phyloP scores from a whole-genome alignment of 768 basidiomycete species.

The Kwoniella pini region DNA sequence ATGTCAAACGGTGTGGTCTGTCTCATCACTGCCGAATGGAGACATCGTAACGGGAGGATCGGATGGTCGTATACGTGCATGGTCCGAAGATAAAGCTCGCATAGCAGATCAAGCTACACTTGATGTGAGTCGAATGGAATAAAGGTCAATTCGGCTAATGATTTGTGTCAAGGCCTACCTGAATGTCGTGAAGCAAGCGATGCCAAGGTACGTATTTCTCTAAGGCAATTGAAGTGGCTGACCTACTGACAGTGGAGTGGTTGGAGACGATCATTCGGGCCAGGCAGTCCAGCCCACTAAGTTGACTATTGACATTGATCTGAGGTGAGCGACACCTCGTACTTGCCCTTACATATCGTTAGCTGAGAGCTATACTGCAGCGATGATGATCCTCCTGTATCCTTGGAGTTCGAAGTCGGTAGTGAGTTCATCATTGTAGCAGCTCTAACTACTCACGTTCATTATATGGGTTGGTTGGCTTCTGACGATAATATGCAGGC shows the following conservation, averaged over 20 bases:
- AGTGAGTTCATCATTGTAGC: constrained; percentile 13
- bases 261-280: too few species aligned
- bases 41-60: constrained; percentile 51
- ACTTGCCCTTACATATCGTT: too few species aligned
- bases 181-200: constrained; percentile 14
- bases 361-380: too few species aligned
- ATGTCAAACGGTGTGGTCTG: constrained; percentile 52
- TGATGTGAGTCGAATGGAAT: constrained; percentile 19
- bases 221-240: too few species aligned
- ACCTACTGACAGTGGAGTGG: too few species aligned
- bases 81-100: constrained; percentile 30
- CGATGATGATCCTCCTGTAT: constrained; percentile 43
- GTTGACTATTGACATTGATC: constrained; percentile 45
- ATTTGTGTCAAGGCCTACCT: not conserved
- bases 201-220: constrained; percentile 23
- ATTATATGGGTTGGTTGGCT: not conserved
- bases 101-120: constrained; percentile 20
- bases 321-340: too few species aligned
- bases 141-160: too few species aligned
- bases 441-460: not conserved
- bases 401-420: constrained; percentile 28
- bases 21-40: constrained; percentile 41
- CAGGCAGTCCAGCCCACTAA: not conserved
- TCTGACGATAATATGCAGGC: constrained; percentile 17
- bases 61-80: constrained; percentile 41